These are phyloP conservation scores for Colletotrichum orbiculare DNA, from an alignment of 2,329 filamentous ascomycete species.

Conservation along the genomic window DNA sequence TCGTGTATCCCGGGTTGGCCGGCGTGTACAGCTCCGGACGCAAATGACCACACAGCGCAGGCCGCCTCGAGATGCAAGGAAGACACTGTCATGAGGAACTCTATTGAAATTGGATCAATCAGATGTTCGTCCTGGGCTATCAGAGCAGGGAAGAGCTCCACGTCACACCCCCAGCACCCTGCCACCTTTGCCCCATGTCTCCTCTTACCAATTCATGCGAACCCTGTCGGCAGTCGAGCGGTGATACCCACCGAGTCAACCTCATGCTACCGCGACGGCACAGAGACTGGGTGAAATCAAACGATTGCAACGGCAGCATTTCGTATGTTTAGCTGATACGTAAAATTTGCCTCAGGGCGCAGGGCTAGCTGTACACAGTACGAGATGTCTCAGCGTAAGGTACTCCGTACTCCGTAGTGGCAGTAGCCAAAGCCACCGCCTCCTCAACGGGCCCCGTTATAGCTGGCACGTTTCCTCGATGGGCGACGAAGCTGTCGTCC, in stretches of 20 bases:
- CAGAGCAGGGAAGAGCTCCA: not conserved
- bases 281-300: not conserved
- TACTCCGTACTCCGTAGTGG: no score
- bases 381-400: not conserved
- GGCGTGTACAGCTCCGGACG: not conserved
- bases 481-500: slow-evolving; percentile 27
- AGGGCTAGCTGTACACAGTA: not conserved
- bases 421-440: slow-evolving; percentile 14
- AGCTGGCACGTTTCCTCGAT: slow-evolving; percentile 14
- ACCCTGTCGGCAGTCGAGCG: not conserved
- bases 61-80: not conserved
- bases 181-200: not conserved
- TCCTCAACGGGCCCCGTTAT: slow-evolving; percentile 15
- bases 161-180: no score
- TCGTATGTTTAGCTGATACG: not conserved
- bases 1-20: slow-evolving; percentile 1
- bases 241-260: not conserved
- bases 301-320: not conserved
- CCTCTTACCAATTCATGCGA: slow-evolving; percentile 1
- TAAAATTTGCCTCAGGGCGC: not conserved
- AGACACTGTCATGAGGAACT: slow-evolving; percentile 7
- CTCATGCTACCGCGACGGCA: slow-evolving; percentile 7
- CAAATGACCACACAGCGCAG: no score
- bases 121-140: slow-evolving; percentile 13
- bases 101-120: slow-evolving; percentile 18